A percentile compares a stretch with the other conserved stretches of the same genome.
Evolutionary conservation across 371 early-diverging fungal genomes (phyloP).

Genomic region (Globomyces sp.): DNA sequence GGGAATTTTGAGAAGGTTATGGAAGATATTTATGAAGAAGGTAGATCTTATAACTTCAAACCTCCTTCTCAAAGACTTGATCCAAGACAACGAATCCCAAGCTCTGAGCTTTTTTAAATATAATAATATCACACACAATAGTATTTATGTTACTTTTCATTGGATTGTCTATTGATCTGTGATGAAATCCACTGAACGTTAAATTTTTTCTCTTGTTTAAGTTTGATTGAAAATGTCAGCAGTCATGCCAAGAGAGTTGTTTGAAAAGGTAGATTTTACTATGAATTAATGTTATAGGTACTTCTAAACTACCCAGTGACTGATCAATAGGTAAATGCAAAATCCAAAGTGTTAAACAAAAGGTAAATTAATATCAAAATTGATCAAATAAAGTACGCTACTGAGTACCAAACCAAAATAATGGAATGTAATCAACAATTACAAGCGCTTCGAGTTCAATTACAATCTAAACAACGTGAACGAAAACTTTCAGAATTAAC

Average conservation of each 20-base stretch:
- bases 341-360: no score
- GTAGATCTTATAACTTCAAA: conserved; percentile 54
- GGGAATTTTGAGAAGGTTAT: conserved; percentile 70
- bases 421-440: neutral
- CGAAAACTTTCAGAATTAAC: conserved; percentile 11
- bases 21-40: conserved; percentile 81
- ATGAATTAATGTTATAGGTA: neutral
- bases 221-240: no score
- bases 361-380: no score
- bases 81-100: neutral
- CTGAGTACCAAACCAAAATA: conserved; percentile 12
- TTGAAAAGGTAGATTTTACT: neutral
- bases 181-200: no score
- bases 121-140: no score
- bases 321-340: no score
- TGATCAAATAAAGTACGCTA: neutral
- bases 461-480: conserved; percentile 2
- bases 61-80: conserved; percentile 28
- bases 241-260: conserved; percentile 13
- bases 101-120: neutral
- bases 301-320: no score
- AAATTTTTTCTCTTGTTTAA: no score
- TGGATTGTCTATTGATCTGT: no score
- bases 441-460: neutral
- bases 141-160: no score